Evolutionary conservation across 441 rosid genomes (phyloP).

Genomic region (Croton laevigatus): DNA sequence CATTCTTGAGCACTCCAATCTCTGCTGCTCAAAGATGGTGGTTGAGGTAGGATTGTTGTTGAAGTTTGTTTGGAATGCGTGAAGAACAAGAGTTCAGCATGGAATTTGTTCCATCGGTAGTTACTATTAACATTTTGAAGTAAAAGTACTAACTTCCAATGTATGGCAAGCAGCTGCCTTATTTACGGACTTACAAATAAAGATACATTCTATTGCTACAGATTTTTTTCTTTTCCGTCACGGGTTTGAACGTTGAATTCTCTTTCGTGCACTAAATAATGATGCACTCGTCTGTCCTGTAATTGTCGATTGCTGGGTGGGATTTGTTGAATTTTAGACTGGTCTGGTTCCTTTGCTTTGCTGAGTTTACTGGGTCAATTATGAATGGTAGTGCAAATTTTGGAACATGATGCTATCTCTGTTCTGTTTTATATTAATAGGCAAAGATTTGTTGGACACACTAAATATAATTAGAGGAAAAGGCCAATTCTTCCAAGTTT

Average conservation of each 20-base stretch:
- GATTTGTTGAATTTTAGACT: too few species aligned
- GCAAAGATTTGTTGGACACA: too few species aligned
- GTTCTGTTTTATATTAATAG: too few species aligned
- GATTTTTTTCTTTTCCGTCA: background rate
- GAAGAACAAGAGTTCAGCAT: background rate
- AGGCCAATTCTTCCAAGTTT: too few species aligned
- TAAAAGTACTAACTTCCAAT: background rate
- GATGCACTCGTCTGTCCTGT: background rate
- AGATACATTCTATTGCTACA: background rate
- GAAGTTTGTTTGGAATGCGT: background rate
- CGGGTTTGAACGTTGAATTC: background rate
- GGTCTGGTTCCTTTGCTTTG: too few species aligned
- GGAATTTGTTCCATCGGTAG: slow-evolving; percentile 7
- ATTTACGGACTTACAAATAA: slow-evolving; percentile 2
- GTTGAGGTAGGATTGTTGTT: slow-evolving; percentile 53
- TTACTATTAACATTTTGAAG: slow-evolving; percentile 10
- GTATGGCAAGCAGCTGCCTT: slow-evolving; percentile 6
- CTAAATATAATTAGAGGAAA: too few species aligned
- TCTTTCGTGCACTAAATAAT: background rate
- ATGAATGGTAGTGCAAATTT: too few species aligned
- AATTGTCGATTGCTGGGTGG: too few species aligned
- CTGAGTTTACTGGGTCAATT: too few species aligned
- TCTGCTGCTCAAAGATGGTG: slow-evolving; percentile 85
- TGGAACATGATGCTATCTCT: too few species aligned
- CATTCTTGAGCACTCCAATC: slow-evolving; percentile 69